Base-by-base conservation (phyloP, 1,284 basidiomycete genomes). In the Meira miltonrushii region DNA sequence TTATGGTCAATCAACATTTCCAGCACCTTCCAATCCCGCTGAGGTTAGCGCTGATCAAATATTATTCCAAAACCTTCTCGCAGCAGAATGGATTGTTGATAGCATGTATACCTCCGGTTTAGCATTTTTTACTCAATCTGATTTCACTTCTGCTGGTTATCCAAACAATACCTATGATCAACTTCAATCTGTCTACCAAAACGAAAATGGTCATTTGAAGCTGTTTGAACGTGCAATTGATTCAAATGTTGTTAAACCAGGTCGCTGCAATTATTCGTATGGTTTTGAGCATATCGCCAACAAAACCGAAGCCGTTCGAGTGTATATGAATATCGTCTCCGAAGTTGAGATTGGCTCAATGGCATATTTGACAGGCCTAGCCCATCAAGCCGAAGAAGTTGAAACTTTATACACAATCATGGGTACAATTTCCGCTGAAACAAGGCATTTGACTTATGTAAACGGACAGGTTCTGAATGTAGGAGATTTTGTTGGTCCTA, bases 71-170 rank as follows among this genome's bases (percentile, higher is more conserved):
- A 44, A 44, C 23, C 43, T 44, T 44, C 43, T 44, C 9, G 43
- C 43, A 9, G 43, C 43, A 25, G 43, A 44, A 44, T 44, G 43
- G 43, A 44, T 44, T 25, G 43, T 44, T 25, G 43, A 44, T 25
- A 25, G 43, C 8, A 17, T 44, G 17, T 44, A 44, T 9, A 9
- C 17, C 8, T 17, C 43, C 8, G 43, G 43, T 25, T 17, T 44
- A 25, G 4, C 3, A 44, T 8, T 4, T 17, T 44, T 44, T 25
- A 44, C 17, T 4, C 17, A 17, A 44, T 44, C 43, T 9, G 43
- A 44, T 44, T 44, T 44, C 43, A 25, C 23, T 44, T 3, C 17
- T 4, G 43, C 43, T 25, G 43, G 43, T 4, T 44, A 17, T 44
- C 43, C 43, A 25, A 44, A 17, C 8, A 25, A 44, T 25, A 44